A percentile compares a stretch with the other conserved stretches of the same genome.
Conservation (phyloP, 2,329 filamentous ascomycete genomes). For the Alternaria panax region DNA sequence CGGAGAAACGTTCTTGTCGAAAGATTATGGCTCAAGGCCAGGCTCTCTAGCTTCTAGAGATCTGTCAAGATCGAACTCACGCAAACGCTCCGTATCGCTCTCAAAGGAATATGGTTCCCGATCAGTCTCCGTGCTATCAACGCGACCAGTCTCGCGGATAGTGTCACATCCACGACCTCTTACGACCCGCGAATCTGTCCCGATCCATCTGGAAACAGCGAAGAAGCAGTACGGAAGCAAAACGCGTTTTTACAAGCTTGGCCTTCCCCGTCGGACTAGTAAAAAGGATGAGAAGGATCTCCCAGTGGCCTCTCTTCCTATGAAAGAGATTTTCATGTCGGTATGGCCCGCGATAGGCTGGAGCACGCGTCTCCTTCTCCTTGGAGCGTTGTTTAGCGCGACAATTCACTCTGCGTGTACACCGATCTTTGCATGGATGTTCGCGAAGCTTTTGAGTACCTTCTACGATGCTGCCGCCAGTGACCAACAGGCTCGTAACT, state of each 20-base stretch:
- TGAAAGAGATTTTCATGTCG: constrained; percentile 69
- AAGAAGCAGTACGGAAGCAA: constrained; percentile 2
- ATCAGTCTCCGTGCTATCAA: constrained; percentile 12
- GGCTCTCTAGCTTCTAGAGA: constrained; percentile 6
- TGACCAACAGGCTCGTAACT: constrained; percentile 63
- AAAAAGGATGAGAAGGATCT: background rate
- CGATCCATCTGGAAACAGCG: background rate
- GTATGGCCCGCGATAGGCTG: constrained; percentile 71
- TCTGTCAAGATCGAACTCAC: constrained; percentile 4
- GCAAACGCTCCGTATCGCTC: constrained; percentile 4
- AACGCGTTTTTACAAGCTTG: constrained; percentile 3
- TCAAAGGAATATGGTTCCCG: constrained; percentile 13
- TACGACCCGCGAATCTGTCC: background rate
- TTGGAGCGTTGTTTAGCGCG: constrained; percentile 68
- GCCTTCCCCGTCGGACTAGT: background rate
- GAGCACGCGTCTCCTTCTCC: constrained; percentile 62
- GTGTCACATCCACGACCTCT: constrained; percentile 12
- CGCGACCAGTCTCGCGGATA: constrained; percentile 8
- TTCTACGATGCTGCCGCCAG: constrained; percentile 67
- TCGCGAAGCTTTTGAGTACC: constrained; percentile 74
- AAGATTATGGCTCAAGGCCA: constrained; percentile 9
- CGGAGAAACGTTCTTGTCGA: background rate
- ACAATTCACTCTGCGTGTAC: constrained; percentile 71
- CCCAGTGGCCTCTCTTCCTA: constrained; percentile 24
- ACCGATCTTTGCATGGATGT: constrained; percentile 77